Evolutionary conservation across 108 stramenopile species (phyloP).

Genomic region (Nitzschia putrida): DNA sequence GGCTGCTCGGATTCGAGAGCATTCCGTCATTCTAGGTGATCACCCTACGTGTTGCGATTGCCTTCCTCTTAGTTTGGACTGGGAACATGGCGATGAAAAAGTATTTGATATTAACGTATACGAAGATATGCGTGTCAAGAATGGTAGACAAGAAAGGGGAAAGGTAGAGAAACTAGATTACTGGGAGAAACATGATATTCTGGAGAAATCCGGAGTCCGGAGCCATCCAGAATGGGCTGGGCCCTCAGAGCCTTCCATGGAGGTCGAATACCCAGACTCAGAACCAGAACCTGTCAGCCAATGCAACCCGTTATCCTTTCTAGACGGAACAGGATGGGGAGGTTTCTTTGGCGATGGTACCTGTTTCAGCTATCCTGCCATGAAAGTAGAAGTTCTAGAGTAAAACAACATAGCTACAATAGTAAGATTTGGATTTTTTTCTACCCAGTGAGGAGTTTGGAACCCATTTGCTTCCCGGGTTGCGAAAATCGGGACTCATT

Average conservation of each 20-base stretch:
- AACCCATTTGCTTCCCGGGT: background rate
- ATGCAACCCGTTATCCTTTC: conserved; percentile 14
- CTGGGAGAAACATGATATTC: conserved; percentile 23
- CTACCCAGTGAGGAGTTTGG: background rate
- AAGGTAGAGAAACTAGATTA: conserved; percentile 20
- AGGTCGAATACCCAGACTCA: background rate
- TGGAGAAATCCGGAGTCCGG: conserved; percentile 1
- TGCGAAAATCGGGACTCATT: too few species aligned
- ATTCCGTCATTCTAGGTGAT: conserved; percentile 50
- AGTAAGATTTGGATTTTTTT: background rate
- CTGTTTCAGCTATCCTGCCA: conserved; percentile 10
- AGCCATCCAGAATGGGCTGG: background rate
- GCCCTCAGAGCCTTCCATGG: background rate
- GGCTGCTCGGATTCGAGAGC: conserved; percentile 28
- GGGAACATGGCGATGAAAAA: conserved; percentile 38
- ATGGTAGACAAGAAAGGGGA: conserved; percentile 5
- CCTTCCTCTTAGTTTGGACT: conserved; percentile 54
- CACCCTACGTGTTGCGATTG: conserved; percentile 49
- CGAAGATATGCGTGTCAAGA: conserved; percentile 8
- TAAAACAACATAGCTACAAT: background rate
- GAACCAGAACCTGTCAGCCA: background rate
- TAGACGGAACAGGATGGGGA: background rate
- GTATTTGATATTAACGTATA: conserved; percentile 35
- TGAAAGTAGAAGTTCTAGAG: conserved; percentile 15
- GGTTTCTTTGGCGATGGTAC: background rate